Evolutionary conservation across 2,329 filamentous ascomycete genomes (phyloP), one percentile per base, ranked within the genome.

Genomic region (Cladophialophora psammophila): DNA sequence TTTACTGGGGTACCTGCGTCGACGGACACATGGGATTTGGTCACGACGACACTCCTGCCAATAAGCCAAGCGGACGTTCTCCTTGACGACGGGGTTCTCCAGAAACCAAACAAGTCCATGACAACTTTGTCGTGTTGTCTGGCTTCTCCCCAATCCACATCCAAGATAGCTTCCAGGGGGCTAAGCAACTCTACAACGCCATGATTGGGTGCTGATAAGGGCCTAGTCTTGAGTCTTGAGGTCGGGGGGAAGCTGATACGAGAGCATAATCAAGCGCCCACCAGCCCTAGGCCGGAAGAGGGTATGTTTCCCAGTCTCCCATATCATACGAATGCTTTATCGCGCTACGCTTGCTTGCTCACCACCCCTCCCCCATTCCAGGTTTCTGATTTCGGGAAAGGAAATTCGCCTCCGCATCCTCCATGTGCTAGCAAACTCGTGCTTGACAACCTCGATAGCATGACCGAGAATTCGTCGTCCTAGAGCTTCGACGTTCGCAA

Each of bases 1-100:
- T 50, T 50, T 40, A 4, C n/a, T 31, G 45, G 58, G 59, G 67
- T 69, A 69, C 67, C 67, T 69, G 67, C 67, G 52, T 64, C 26
- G 18, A 36, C 8, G 59, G 45, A 63, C 66, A 66, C 60, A 64
- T 58, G 63, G 63, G 34, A 61, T 45, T 64, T 67, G 45, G 45
- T 50, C 38, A 60, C 38, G 15, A 12, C 6, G 13, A 35, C 32
- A 36, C 56, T 36, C 15, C 42, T n/a, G 42, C 57, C 57, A 60
- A 60, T 60, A 26, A 32, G 42, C 40, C 42, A 13, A 31, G 26
- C 34, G 31, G 31, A 55, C 31, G 15, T 3, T 36, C 15, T 20
- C 34, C 53, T 35, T 36, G 12, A 10, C 52, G 15, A 32, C 32
- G 32, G 52, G 52, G 26, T 54, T 54, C 32, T 35, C 32, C 52